phyloP scores from a whole-genome alignment of 495 filamentous ascomycete genomes.

The Neurospora sp. region DNA sequence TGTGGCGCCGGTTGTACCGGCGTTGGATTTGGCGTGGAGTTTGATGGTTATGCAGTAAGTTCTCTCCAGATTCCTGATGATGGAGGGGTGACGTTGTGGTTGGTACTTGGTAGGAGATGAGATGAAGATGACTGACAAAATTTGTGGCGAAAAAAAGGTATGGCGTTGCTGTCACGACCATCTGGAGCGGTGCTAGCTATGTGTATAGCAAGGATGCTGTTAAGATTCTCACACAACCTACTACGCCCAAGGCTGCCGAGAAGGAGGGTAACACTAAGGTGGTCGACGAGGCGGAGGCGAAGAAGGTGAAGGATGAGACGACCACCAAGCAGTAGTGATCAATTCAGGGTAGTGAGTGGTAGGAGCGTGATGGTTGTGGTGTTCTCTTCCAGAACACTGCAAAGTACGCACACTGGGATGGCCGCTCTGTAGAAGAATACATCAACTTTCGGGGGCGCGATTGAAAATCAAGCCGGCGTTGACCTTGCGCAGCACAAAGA shows the following conservation, averaged over 20 bases:
- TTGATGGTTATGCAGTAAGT: constrained; percentile 68
- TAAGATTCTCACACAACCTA: constrained; percentile 54
- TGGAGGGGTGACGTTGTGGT: not conserved
- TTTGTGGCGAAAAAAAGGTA: constrained; percentile 35
- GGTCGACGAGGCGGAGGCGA: not conserved
- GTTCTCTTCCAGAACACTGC: not conserved
- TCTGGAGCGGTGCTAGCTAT: constrained; percentile 80
- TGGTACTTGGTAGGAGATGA: not conserved
- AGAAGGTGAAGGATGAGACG: not conserved
- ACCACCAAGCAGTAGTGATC: not conserved
- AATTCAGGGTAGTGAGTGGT: not conserved
- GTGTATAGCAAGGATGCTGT: constrained; percentile 73
- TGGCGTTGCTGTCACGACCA: constrained; percentile 67
- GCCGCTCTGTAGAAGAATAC: not conserved
- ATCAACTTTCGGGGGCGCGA: not conserved
- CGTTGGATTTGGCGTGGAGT: constrained; percentile 41
- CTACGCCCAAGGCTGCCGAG: not conserved
- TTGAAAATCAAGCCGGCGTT: not conserved
- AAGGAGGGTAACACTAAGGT: not conserved
- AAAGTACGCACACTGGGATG: not conserved
- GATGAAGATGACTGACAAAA: not conserved
- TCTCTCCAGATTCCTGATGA: not conserved
- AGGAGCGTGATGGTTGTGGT: not conserved
- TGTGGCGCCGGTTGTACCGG: constrained; percentile 54
- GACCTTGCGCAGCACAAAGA: not conserved